phyloP scores from a whole-genome alignment of 768 basidiomycete species.

The Lactarius psammicola region DNA sequence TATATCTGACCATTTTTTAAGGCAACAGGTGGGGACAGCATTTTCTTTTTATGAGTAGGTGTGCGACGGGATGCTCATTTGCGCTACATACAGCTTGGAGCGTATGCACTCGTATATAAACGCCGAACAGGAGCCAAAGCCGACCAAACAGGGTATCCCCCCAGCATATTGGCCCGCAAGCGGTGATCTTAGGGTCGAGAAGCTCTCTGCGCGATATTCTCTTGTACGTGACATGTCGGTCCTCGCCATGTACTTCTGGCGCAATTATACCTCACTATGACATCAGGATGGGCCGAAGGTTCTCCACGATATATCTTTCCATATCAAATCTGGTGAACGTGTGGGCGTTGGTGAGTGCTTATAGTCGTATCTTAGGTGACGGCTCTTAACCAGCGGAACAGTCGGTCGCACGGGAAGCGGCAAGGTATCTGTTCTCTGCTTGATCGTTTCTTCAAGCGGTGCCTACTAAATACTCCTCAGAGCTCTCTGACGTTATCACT shows the following conservation, averaged over 20 bases:
- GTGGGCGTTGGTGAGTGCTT: constrained; percentile 50
- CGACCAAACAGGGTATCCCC: too few species aligned
- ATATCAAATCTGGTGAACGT: constrained; percentile 54
- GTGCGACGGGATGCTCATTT: background rate
- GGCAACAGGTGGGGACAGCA: constrained; percentile 32
- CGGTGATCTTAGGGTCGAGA: too few species aligned
- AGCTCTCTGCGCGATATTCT: too few species aligned
- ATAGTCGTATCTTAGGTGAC: background rate
- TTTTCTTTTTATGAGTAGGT: background rate
- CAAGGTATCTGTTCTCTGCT: constrained; percentile 35
- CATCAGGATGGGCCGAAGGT: constrained; percentile 53
- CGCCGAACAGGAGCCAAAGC: constrained; percentile 59
- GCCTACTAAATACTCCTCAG: constrained; percentile 28
- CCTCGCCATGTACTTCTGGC: constrained; percentile 46
- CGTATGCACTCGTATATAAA: constrained; percentile 53
- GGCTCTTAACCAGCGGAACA: constrained; percentile 25
- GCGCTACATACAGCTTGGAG: constrained; percentile 39
- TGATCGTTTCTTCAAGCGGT: constrained; percentile 18
- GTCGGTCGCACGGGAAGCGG: constrained; percentile 65
- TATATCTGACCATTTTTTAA: constrained; percentile 14
- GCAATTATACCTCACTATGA: constrained; percentile 34
- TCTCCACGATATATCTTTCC: constrained; percentile 50
- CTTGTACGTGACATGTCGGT: too few species aligned
- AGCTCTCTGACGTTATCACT: constrained; percentile 53
- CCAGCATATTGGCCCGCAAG: too few species aligned